Evolutionary conservation across 2,329 filamentous ascomycete species (phyloP).

Genomic region (Hymenoscyphus albidus): DNA sequence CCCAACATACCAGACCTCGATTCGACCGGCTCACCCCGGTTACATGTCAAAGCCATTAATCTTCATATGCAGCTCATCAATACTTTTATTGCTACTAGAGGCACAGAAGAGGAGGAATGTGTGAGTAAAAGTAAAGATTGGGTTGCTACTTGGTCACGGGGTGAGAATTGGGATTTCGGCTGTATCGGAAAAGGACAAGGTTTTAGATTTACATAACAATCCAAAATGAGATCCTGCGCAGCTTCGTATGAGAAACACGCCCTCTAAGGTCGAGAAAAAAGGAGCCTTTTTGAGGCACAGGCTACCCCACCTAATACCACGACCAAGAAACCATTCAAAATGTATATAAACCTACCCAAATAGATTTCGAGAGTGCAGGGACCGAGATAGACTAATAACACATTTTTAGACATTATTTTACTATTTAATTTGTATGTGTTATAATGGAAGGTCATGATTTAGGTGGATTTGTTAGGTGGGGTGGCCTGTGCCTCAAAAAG

Average conservation of each 20-base stretch:
- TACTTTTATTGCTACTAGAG: constrained; percentile 45
- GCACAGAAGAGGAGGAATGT: constrained; percentile 15
- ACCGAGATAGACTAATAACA: too few species aligned
- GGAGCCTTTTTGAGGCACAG: too few species aligned
- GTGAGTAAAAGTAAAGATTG: neutral
- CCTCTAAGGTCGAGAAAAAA: too few species aligned
- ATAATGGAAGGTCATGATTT: too few species aligned
- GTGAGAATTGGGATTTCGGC: neutral
- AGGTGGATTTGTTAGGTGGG: too few species aligned
- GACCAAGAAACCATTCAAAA: too few species aligned
- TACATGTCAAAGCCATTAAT: constrained; percentile 58
- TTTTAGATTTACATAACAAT: neutral
- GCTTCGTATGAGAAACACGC: neutral
- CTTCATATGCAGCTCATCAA: constrained; percentile 63
- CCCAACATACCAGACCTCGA: constrained; percentile 58
- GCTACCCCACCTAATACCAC: too few species aligned
- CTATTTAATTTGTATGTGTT: too few species aligned
- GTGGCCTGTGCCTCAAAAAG: too few species aligned
- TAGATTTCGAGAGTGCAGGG: too few species aligned
- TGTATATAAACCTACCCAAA: too few species aligned
- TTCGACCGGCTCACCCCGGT: constrained; percentile 43
- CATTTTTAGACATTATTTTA: too few species aligned
- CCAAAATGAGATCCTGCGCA: neutral
- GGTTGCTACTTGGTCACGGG: neutral
- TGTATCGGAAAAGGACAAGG: neutral